Evolutionary conservation across 2,329 filamentous ascomycete species (phyloP), one percentile per base, ranked within the genome.

Genomic region (Aureobasidium subglaciale): DNA sequence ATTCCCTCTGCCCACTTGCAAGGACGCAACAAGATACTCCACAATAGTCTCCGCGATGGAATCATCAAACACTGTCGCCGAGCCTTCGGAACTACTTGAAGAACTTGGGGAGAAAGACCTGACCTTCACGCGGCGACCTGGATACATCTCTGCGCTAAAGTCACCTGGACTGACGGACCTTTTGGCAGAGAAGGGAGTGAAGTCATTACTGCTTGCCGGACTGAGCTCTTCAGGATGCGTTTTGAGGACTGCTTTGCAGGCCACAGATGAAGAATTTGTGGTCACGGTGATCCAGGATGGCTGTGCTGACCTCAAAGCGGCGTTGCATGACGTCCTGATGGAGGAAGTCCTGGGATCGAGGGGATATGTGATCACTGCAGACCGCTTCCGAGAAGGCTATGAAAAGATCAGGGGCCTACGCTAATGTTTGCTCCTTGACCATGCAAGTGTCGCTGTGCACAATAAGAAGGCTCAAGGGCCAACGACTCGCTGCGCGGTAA

Each of bases 131-230:
- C 53, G 65, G 42, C 53, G 35, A 24, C 59, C 59, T 2, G 65
- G 65, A 2, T 50, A 61, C 25, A 59, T 68, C 30, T 66, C 64
- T 40, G 65, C 63, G 30, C 59, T 68, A 10, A 63, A 62, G 42
- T 67, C 65, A 5, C 58, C 59, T 5, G 65, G 64, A 11, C 29
- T 67, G 30, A 13, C 46, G n/a, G 65, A 63, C 9, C 60, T 48
- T 41, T 50, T 67, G 49, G 18, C 52, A 20, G 49, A 61, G 43
- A 62, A 60, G 30, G 61, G 57, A 5, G 61, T 65, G 30, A 61
- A 57, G 57, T 61, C 55, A 16, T 54, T 65, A 16, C 41, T 64
- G 32, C 20, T 65, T 40, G 43, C 58, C 58, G 62, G 61, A 22
- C 45, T 63, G 48, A 49, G 45, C 18, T 35, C 45, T 10, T 49